A percentile compares a stretch with the other conserved stretches of the same genome.
Evolutionary conservation across 192 early-diverging fungal genomes (phyloP).

Genomic region (Phlyctochytrium planicorne): DNA sequence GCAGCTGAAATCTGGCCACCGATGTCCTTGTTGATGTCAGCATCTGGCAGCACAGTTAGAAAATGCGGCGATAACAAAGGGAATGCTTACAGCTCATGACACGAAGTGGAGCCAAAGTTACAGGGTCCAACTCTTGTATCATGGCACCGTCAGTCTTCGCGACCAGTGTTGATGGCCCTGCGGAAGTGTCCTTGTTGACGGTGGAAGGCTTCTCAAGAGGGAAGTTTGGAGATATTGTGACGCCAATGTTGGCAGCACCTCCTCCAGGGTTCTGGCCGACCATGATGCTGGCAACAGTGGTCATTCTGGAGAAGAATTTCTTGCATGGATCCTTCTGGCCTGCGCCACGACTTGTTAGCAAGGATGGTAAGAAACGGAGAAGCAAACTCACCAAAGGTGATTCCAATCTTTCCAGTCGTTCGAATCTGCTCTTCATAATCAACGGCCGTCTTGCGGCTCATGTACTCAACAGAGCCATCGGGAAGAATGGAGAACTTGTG

Average conservation of each 20-base stretch:
- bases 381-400: slow-evolving; percentile 24
- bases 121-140: slow-evolving; percentile 40
- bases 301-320: slow-evolving; percentile 40
- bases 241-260: background rate
- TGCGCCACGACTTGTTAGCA: too few relatives aligned
- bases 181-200: background rate
- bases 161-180: slow-evolving; percentile 30
- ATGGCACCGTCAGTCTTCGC: slow-evolving; percentile 45
- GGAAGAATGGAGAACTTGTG: slow-evolving; percentile 9
- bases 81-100: slow-evolving; percentile 18
- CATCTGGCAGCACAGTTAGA: background rate
- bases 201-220: background rate
- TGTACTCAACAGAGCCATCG: slow-evolving; percentile 1
- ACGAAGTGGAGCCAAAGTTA: slow-evolving; percentile 36
- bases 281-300: slow-evolving; percentile 24
- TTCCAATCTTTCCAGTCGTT: background rate
- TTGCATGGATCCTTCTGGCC: slow-evolving; percentile 37
- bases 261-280: background rate
- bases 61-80: too few relatives aligned
- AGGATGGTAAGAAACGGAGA: too few relatives aligned
- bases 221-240: slow-evolving; percentile 16
- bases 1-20: slow-evolving; percentile 65
- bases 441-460: slow-evolving; percentile 4
- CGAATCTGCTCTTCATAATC: background rate
- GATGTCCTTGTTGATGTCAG: slow-evolving; percentile 64